Evolutionary conservation across 768 basidiomycete species (phyloP).

Genomic region (Mycena rosella): DNA sequence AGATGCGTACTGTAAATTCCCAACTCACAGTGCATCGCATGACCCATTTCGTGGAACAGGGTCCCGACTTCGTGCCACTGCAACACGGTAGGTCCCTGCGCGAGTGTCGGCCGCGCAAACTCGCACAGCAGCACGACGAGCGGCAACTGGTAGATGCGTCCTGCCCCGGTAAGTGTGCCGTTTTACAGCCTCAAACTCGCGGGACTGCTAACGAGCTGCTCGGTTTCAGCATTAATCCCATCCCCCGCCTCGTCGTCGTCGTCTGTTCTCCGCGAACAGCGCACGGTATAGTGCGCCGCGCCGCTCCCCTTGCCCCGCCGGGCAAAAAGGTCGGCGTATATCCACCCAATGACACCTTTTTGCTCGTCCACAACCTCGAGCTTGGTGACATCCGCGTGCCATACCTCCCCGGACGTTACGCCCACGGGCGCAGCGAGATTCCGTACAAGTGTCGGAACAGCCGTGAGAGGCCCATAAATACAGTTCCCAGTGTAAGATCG

Average conservation of each 20-base stretch:
- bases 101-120: conserved; percentile 73
- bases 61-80: conserved; percentile 96
- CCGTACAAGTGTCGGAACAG: conserved; percentile 92
- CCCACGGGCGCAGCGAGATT: conserved; percentile 82
- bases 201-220: conserved; percentile 62
- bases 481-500: conserved; percentile 88
- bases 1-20: conserved; percentile 11
- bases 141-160: conserved; percentile 86
- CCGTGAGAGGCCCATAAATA: conserved; percentile 91
- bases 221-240: conserved; percentile 54
- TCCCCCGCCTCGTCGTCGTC: conserved; percentile 88
- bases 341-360: conserved; percentile 90
- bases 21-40: conserved; percentile 98
- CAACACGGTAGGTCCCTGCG: conserved; percentile 77
- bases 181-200: conserved; percentile 74
- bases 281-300: conserved; percentile 97
- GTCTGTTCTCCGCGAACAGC: conserved; percentile 93
- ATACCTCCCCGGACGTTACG: conserved; percentile 82
- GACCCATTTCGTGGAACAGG: conserved; percentile 98
- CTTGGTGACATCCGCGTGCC: conserved; percentile 91
- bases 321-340: conserved; percentile 93
- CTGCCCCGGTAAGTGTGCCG: conserved; percentile 69
- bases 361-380: conserved; percentile 94
- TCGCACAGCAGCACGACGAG: conserved; percentile 93
- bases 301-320: conserved; percentile 88